Evolutionary conservation across 768 basidiomycete genomes (phyloP).

Genomic region (Macrolepiota albuminosa): DNA sequence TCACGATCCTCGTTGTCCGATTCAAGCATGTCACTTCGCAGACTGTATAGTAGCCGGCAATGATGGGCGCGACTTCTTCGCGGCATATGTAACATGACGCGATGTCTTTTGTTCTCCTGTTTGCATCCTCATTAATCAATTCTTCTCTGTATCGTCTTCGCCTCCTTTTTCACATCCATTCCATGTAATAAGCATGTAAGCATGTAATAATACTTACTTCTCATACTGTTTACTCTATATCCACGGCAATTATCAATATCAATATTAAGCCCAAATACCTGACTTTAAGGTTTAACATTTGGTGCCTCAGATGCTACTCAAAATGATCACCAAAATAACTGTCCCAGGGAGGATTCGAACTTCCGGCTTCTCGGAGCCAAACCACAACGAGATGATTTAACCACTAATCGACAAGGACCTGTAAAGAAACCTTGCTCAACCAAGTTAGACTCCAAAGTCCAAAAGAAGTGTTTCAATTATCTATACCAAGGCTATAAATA

Average conservation of each 20-base stretch:
- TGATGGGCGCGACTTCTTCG: neutral
- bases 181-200: neutral
- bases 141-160: neutral
- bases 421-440: no score
- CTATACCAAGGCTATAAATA: neutral
- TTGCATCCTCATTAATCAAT: neutral
- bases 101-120: neutral
- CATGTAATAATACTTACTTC: conserved; percentile 3
- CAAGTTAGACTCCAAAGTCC: no score
- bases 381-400: conserved; percentile 20
- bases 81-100: neutral
- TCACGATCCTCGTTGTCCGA: conserved; percentile 85
- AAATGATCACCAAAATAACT: neutral
- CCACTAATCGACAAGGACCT: conserved; percentile 17
- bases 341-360: conserved; percentile 26
- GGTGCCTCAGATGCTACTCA: no score
- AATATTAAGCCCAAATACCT: no score
- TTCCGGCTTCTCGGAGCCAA: conserved; percentile 21
- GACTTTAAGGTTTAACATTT: no score
- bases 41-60: conserved; percentile 15
- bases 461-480: no score
- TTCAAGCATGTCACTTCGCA: conserved; percentile 48
- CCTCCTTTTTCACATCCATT: neutral
- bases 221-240: conserved; percentile 4
- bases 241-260: neutral